Conservation (phyloP, 129 eudicot species). For the Erigeron canadensis region DNA sequence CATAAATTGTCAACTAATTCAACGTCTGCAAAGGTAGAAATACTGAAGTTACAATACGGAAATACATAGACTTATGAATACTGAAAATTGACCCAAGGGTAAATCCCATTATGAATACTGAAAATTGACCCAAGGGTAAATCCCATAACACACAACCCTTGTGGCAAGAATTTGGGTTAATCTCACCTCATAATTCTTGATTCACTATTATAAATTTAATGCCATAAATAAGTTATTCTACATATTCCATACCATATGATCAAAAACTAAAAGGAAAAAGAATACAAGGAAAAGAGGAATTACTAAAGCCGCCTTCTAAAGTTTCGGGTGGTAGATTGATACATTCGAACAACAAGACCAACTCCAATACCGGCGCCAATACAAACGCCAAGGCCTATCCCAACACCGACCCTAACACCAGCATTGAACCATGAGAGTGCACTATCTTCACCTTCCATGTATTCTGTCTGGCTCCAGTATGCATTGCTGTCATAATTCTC, state of each 20-base stretch:
- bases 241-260: constrained; percentile 4
- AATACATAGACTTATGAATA: not conserved
- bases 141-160: constrained; percentile 7
- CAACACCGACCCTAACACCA: constrained; percentile 90
- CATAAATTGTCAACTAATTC: too few relatives aligned
- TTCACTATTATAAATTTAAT: not conserved
- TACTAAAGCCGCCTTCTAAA: constrained; percentile 63
- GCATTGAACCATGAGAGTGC: constrained; percentile 89
- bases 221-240: not conserved
- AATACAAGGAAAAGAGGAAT: constrained; percentile 25
- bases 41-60: not conserved
- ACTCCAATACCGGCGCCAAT: constrained; percentile 83
- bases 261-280: constrained; percentile 14
- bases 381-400: constrained; percentile 88
- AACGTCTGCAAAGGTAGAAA: not conserved
- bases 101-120: not conserved
- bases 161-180: not conserved
- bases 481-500: constrained; percentile 42
- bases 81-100: not conserved
- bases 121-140: not conserved
- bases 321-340: constrained; percentile 64
- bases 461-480: constrained; percentile 66
- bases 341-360: constrained; percentile 75
- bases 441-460: constrained; percentile 79
- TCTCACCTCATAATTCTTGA: not conserved